Evolutionary conservation across 805 yeast genomes (phyloP).

Genomic region (Saccharomycopsis lassenensis): DNA sequence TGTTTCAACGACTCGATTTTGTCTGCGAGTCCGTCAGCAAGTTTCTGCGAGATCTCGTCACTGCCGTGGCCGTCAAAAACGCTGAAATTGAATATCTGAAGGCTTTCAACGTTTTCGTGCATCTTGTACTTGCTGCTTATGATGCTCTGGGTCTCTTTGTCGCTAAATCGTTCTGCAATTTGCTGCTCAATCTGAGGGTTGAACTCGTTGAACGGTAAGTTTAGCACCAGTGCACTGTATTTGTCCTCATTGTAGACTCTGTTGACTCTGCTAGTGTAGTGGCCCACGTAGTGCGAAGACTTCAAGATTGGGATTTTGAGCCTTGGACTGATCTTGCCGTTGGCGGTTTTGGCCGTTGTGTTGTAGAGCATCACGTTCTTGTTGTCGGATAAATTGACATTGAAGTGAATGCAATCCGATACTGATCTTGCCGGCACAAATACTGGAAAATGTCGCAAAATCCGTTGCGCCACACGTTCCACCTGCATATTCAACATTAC

Average conservation of each 20-base stretch:
- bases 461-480: too few species aligned
- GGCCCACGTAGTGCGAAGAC: conserved; percentile 71
- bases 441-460: too few species aligned
- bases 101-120: not conserved
- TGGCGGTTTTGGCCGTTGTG: not conserved
- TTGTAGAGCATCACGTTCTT: not conserved
- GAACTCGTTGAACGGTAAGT: conserved; percentile 28
- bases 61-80: conserved; percentile 97
- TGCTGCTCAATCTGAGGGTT: conserved; percentile 20
- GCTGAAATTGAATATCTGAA: conserved; percentile 51
- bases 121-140: not conserved
- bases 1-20: conserved; percentile 36
- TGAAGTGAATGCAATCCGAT: conserved; percentile 9
- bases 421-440: conserved; percentile 3
- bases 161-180: conserved; percentile 16
- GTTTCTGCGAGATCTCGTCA: conserved; percentile 52
- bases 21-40: conserved; percentile 41
- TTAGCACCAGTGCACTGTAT: conserved; percentile 53
- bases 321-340: conserved; percentile 2
- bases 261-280: conserved; percentile 63
- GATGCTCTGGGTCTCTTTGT: conserved; percentile 12
- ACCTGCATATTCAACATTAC: too few species aligned
- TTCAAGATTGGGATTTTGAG: conserved; percentile 28
- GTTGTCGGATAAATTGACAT: conserved; percentile 3
- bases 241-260: conserved; percentile 75